Evolutionary conservation across 1,284 basidiomycete genomes (phyloP), one percentile per base, ranked within the genome.

Genomic region (Cutaneotrichosporon dermatis): DNA sequence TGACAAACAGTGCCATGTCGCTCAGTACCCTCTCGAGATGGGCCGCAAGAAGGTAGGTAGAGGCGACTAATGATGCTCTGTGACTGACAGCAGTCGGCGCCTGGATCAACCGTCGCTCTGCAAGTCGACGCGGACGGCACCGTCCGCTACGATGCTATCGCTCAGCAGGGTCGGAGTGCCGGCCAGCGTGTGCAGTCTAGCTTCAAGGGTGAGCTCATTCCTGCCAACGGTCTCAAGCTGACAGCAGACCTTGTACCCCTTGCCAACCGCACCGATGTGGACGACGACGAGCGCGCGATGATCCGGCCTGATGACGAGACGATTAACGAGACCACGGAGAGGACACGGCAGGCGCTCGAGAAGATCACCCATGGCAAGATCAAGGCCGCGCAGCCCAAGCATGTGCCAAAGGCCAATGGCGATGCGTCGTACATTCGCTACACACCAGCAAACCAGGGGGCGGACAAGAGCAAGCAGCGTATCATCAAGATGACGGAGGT

Each of bases 401-500:
- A 76, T 43, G 74, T 79, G 11, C 70, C 77, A 1, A 92, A 92
- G 80, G 84, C 89, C 64, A 86, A 92, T 15, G 87, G 87, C 2
- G 89, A 89, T 62, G 82, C 84, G 15, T 85, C 87, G 60, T 99
- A 92, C 79, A 90, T 99, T 67, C 87, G 96, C 10, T 99, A 99
- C 76, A 99, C 96, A 7, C 94, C 96, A 4, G 86, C 84, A 58
- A 81, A 83, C 42, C 71, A 74, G 51, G 64, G 66, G 39, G 68
- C 68, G 11, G 68, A 66, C 16, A 68, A 72, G 35, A 82, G 82
- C 42, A 89, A 93, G 76, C 96, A 99, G 77, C 82, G 96, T 53
- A 97, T 99, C 69, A 98, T 99, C 79, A 98, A 99, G 78, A 97
- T 99, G 92, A 88, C 92, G 4, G 91, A 94, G 69, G 88, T 95